A percentile compares a stretch with the other conserved stretches of the same genome.
Conservation (phyloP, 768 basidiomycete species). For the Auricularia cornea region DNA sequence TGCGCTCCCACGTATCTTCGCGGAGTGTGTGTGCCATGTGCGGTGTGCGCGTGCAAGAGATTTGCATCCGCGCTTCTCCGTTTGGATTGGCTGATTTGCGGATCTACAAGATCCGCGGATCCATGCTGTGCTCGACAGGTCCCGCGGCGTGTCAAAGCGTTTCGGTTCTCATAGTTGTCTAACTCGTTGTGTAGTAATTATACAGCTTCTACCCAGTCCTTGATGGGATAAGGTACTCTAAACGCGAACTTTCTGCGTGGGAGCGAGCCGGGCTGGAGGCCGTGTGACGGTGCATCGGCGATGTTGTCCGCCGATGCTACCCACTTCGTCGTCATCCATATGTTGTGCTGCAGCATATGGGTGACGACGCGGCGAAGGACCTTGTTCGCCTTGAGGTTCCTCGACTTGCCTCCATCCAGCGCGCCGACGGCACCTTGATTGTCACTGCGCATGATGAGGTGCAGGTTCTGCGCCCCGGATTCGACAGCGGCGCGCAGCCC, state of each 20-base stretch:
- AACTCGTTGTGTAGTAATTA: too few relatives aligned
- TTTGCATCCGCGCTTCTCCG: background rate
- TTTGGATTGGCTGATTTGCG: background rate
- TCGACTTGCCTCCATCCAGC: slow-evolving; percentile 22
- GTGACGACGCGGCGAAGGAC: slow-evolving; percentile 21
- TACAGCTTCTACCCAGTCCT: background rate
- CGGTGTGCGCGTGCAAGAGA: background rate
- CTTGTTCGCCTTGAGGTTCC: slow-evolving; percentile 19
- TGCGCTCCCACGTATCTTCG: background rate
- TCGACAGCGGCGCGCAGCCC: background rate
- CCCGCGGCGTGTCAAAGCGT: too few relatives aligned
- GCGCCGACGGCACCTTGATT: slow-evolving; percentile 26
- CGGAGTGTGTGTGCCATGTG: background rate
- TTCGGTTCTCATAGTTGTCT: too few relatives aligned
- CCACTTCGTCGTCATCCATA: slow-evolving; percentile 12
- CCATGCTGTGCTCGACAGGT: too few relatives aligned
- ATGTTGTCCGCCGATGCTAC: slow-evolving; percentile 21
- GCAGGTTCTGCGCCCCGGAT: background rate
- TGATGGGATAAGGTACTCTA: background rate
- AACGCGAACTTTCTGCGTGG: background rate
- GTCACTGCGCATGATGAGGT: slow-evolving; percentile 24
- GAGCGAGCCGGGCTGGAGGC: background rate
- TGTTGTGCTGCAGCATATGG: slow-evolving; percentile 8
- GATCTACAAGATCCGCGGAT: too few relatives aligned
- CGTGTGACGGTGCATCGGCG: slow-evolving; percentile 25